Evolutionary conservation across 306 rosid species (phyloP), one percentile per base, ranked within the genome.

Genomic region (Rosa multiflora): DNA sequence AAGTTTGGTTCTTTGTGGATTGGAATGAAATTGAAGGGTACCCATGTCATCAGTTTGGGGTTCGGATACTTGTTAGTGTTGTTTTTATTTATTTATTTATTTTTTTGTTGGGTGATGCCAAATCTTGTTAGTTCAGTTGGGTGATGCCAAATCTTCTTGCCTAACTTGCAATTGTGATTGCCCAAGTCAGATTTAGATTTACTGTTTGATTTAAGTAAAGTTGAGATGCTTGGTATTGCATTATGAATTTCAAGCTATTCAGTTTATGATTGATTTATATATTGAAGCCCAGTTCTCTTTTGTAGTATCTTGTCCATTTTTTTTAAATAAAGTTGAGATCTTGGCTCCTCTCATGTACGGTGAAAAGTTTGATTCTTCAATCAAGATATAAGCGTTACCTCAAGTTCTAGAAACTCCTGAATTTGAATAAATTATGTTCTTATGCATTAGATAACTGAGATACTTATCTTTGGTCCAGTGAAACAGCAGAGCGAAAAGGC

Each of bases 401-500:
- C 39, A 77, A 1, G 18, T 81, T 69, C 73, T 64, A 17, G 81
- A 74, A 56, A 7, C 51, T 80, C 78, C n/a, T 62, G 63, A 71
- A 72, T 32, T 78, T 76, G 37, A 77, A 84, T 53, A 76, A 8
- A 76, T 55, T 47, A 8, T 49, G 15, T 61, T 49, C 23, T 21
- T 10, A 26, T 43, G 42, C 17, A 11, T 4, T 18, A 18, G 43
- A 40, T 15, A 3, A 39, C 52, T 29, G 79, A 75, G 40, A 26
- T 46, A 56, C 70, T 77, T 78, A 21, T 79, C 21, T 79, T 75
- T 76, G 72, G 69, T 85, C 55, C 74, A 93, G 99, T 82, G 97
- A 90, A 80, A 85, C 98, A 20, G 80, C 75, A 11, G 98, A 93
- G 2, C 99, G 98, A 39, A 91, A 86, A 86, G 98, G 94, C 85